Evolutionary conservation across 768 basidiomycete species (phyloP), one percentile per base, ranked within the genome.

Genomic region (Leccinum rimulosum): DNA sequence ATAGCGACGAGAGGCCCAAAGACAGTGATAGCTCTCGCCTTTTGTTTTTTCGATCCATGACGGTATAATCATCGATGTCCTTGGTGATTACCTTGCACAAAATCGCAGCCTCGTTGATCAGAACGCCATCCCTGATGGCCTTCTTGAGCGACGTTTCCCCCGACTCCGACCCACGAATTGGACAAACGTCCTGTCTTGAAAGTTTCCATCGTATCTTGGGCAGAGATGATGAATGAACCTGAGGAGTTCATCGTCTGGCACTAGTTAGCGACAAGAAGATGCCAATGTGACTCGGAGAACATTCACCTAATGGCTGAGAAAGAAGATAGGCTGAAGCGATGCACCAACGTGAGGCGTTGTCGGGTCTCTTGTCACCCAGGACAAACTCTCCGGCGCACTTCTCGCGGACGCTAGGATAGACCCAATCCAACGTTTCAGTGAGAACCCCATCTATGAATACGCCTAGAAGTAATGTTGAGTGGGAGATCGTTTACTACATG

Each of bases 191-290:
- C 79, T 80, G 51, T 91, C 88, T 68, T 92, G 91, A 70, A 93
- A 91, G 48, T 84, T 85, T 22, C 84, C 86, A 1, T 78, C 77
- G 60, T 94, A 93, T 47, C 87, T 82, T 9, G 92, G 91, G 5
- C 91, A 89, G 14, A 95, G 82, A 64, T 92, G 89, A 66, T 93
- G 87, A 36, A 92, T 80, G 48, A 93, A 80, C 15, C 88, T 82
- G 6, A 86, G 84, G 5, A 91, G 69, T 59, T 90, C 89, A 55
- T 92, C 86, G 15, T 78, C 89, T 89, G 54, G 27, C 3, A 11
- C 1, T 11, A 9, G 54, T 74, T 22, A 74, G 68, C 56, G 17
- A 57, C 19, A 47, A 27, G 30, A 33, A 35, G 11, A 53, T 50
- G 14, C 6, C 3, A 40, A 14, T 4, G 19, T 4, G 7, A 28